Evolutionary conservation across 331 rosid genomes (phyloP), one percentile per base, ranked within the genome.

Genomic region (Acacia pycnantha): DNA sequence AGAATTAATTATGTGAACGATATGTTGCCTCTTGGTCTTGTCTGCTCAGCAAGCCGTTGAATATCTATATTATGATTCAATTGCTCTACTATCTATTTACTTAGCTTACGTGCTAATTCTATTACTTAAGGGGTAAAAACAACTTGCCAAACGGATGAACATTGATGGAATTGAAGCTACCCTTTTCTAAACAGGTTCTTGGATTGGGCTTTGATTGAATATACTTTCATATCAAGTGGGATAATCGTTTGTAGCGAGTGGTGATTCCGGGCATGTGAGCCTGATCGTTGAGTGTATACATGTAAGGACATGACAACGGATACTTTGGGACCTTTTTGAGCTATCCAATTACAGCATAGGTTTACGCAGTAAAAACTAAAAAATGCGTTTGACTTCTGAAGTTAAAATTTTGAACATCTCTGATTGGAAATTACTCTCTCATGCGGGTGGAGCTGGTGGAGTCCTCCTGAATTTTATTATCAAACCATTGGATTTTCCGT

Each of bases 401-500:
- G 5, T 73, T 47, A 29, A 0, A 53, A 51, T 4, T 19, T 18
- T 35, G 53, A 35, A 75, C 5, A 2, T 26, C 56, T 27, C 41
- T 62, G 12, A 44, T 44, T 29, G 46, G 31, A 33, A 44, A 62
- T 29, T 65, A 40, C 44, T 46, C 61, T 13, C 53, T 24, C 19
- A 61, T 35, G n/a, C 21, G 4, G 19, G 40, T 15, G 37, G 10
- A 75, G 22, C 40, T 58, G 40, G 35, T 43, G 26, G 80, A 15
- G 56, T 33, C 71, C 59, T 2, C 73, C 13, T 64, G 47, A 77
- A 31, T 46, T 77, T 77, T 76, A 64, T 77, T 44, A n/a, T 27
- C 27, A 16, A 12, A 19, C 47, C 11, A 10, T 40, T 53, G 37
- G 68, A 54, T 35, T n/a, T n/a, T 56, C 47, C 26, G n/a, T 62